Conservation (phyloP, 2,329 filamentous ascomycete genomes). For the Talaromyces islandicus region DNA sequence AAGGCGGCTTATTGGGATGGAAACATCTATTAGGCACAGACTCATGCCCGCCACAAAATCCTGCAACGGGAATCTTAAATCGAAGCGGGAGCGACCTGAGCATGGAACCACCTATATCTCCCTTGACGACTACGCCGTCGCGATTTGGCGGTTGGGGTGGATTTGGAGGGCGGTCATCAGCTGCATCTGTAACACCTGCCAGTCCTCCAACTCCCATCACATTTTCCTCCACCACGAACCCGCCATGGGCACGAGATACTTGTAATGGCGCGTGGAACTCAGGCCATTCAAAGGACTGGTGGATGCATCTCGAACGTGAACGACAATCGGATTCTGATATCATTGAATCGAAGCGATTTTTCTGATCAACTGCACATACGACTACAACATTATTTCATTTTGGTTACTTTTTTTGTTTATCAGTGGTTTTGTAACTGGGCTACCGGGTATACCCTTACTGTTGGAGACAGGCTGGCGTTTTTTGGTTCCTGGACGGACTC, state of each 20-base stretch:
- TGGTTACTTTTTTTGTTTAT: not conserved
- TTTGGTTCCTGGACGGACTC: not conserved
- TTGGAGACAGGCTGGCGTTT: not conserved
- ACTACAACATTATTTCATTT: not conserved
- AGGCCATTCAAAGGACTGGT: slow-evolving; percentile 38
- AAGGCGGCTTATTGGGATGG: slow-evolving; percentile 41
- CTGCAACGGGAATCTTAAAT: not conserved
- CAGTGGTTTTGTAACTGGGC: not conserved
- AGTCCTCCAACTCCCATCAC: slow-evolving; percentile 28
- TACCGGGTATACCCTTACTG: not conserved
- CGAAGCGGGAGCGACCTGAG: slow-evolving; percentile 14
- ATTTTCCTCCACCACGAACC: slow-evolving; percentile 18
- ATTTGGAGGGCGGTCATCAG: slow-evolving; percentile 25
- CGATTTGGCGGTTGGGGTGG: slow-evolving; percentile 30
- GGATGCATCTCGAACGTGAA: slow-evolving; percentile 40
- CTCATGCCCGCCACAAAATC: slow-evolving; percentile 14
- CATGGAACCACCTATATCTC: slow-evolving; percentile 25
- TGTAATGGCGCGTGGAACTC: slow-evolving; percentile 41
- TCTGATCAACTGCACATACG: slow-evolving; percentile 16
- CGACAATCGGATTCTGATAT: slow-evolving; percentile 27
- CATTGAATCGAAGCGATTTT: slow-evolving; percentile 28
- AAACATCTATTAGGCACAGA: slow-evolving; percentile 33
- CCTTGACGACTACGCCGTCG: slow-evolving; percentile 13
- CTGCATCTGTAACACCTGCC: slow-evolving; percentile 25
- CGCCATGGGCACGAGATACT: slow-evolving; percentile 37